These are phyloP conservation scores for Hymenoscyphus fructigenus DNA, from an alignment of 2,329 filamentous ascomycete species.

Conservation along the genomic window DNA sequence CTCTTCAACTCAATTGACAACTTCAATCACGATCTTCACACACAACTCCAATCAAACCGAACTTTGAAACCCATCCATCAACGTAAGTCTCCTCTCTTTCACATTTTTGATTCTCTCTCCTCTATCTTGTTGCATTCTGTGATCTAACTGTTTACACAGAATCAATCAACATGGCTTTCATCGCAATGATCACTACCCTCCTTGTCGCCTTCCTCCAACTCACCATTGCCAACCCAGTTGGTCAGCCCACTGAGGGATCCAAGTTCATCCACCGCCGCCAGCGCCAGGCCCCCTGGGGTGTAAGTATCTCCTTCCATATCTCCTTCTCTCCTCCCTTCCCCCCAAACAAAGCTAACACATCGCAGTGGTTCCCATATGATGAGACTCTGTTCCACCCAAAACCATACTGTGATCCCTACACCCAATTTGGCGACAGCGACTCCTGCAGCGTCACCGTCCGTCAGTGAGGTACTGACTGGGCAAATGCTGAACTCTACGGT, in stretches of 20 bases:
- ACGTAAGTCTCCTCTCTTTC: neutral
- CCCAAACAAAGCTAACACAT: neutral
- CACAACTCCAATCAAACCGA: neutral
- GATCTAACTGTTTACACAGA: neutral
- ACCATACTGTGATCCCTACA: neutral
- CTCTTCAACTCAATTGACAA: neutral
- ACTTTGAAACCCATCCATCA: neutral
- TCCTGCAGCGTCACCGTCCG: neutral
- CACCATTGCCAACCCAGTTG: neutral
- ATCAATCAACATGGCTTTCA: slow-evolving; percentile 1
- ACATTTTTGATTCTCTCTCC: neutral
- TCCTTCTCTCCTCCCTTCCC: neutral
- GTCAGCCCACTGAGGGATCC: no score
- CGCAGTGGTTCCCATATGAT: neutral
- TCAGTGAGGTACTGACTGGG: neutral
- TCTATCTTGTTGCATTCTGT: neutral
- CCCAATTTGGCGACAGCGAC: neutral
- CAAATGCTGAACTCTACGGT: neutral
- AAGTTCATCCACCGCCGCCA: neutral
- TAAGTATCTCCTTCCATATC: neutral
- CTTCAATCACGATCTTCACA: neutral
- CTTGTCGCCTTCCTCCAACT: neutral
- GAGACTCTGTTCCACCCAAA: neutral
- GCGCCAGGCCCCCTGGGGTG: neutral
- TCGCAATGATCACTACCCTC: neutral